A percentile compares a stretch with the other conserved stretches of the same genome.
These are phyloP conservation scores for Coprinopsis strossmayeri DNA, from an alignment of 768 basidiomycete genomes.

Conservation along the genomic window DNA sequence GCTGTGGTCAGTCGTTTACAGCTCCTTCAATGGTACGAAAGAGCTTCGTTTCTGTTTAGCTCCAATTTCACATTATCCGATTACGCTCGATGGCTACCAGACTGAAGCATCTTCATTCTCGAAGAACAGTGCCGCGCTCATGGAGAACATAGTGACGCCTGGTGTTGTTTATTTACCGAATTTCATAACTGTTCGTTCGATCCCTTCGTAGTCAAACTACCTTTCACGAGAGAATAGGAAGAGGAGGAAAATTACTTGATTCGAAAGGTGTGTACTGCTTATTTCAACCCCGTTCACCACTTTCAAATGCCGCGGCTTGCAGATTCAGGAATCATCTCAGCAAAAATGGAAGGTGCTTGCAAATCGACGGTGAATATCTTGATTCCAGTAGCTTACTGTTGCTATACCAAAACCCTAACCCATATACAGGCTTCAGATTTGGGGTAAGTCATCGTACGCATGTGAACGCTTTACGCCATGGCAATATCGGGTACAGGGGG, in stretches of 20 bases:
- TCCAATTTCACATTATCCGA: neutral
- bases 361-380: slow-evolving; percentile 54
- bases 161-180: slow-evolving; percentile 68
- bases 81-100: neutral
- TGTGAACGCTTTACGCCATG: neutral
- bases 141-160: neutral
- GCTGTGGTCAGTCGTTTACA: no score
- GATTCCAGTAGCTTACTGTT: no score
- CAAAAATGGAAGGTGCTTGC: slow-evolving; percentile 75
- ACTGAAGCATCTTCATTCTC: neutral
- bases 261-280: slow-evolving; percentile 52
- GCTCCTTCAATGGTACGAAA: no score
- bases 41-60: no score
- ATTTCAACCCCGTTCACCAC: slow-evolving; percentile 10
- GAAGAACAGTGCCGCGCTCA: neutral
- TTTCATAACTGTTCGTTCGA: slow-evolving; percentile 53
- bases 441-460: slow-evolving; percentile 40
- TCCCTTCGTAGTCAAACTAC: neutral
- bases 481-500: slow-evolving; percentile 42
- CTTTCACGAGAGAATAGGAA: slow-evolving; percentile 20
- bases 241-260: slow-evolving; percentile 75
- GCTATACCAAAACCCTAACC: neutral
- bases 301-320: slow-evolving; percentile 6
- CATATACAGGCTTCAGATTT: slow-evolving; percentile 56
- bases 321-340: slow-evolving; percentile 78